A percentile compares a stretch with the other conserved stretches of the same genome.
These are phyloP conservation scores for Suillus bovinus DNA, from an alignment of 768 basidiomycete species.

Conservation along the genomic window DNA sequence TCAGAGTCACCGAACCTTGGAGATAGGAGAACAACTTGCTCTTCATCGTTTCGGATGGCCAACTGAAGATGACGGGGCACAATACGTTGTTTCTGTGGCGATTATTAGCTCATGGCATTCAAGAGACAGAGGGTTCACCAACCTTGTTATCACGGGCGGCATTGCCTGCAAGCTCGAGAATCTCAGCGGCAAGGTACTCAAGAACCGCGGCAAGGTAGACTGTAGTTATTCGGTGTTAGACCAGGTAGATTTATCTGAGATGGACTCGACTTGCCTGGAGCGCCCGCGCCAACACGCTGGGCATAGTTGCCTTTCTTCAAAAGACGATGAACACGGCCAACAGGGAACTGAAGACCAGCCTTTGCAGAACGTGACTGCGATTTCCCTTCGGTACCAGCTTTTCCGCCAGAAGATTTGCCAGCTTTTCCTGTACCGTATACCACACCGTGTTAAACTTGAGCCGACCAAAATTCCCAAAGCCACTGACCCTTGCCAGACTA, in stretches of 20 bases:
- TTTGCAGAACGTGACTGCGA: constrained; percentile 72
- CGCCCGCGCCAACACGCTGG: constrained; percentile 86
- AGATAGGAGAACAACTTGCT: constrained; percentile 41
- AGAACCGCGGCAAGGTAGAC: constrained; percentile 91
- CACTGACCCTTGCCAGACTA: constrained; percentile 35
- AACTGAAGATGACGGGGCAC: constrained; percentile 91
- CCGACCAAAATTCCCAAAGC: neutral
- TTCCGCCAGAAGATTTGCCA: constrained; percentile 51
- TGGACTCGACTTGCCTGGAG: constrained; percentile 56
- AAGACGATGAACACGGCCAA: constrained; percentile 90
- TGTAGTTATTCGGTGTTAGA: constrained; percentile 24
- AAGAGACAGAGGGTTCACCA: neutral
- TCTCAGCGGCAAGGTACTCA: constrained; percentile 91
- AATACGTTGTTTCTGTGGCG: constrained; percentile 80
- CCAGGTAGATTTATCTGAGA: neutral
- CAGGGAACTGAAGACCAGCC: constrained; percentile 82
- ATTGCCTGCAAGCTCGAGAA: constrained; percentile 89
- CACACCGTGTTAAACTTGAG: constrained; percentile 10
- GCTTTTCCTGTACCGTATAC: constrained; percentile 47
- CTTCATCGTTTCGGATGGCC: constrained; percentile 90
- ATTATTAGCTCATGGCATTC: neutral
- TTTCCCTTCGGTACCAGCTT: constrained; percentile 50
- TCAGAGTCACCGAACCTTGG: neutral
- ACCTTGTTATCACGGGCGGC: constrained; percentile 50
- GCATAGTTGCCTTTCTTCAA: constrained; percentile 88